Evolutionary conservation across 371 early-diverging fungal species (phyloP), one percentile per base, ranked within the genome.

Genomic region (Cokeromyces recurvatus): DNA sequence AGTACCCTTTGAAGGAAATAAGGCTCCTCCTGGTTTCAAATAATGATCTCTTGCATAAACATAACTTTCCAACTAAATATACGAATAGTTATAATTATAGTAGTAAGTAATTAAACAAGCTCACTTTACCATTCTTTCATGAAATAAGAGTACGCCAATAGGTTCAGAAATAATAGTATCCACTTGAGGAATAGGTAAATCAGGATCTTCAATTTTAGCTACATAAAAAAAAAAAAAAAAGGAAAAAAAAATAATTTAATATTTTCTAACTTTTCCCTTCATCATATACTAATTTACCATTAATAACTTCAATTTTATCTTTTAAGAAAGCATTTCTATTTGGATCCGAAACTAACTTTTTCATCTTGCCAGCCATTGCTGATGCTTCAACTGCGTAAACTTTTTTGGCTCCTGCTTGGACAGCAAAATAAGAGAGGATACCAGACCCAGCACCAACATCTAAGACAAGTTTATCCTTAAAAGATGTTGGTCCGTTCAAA

Each of bases 401-500:
- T 46, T 89, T 87, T 15, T 71, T 59, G 11, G 96, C 95, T 0
- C 95, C 96, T 3, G 94, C 92, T 59, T 91, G 89, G 11, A 83
- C 93, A 12, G 96, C 90, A 64, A 96, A 95, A 65, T 89, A 97
- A 5, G 94, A 92, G 38, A 98, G 74, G 37, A 98, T 94, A 9
- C 98, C 96, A 36, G 88, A 83, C 8, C 86, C 98, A 19, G 97
- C 91, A 14, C 98, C 98, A n/a, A 95, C 86, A 64, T 98, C 98
- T 85, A 95, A 83, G 20, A 95, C 92, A 2, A 80, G 55, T 57
- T 91, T 90, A 51, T 84, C 81, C 47, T 77, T 62, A 55, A 96
- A 94, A 43, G 85, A 71, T 19, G 70, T 61, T 4, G 83, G 72
- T 6, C 81, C 80, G 62, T 94, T 93, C 34, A 84, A 61, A 9